Percentiles rank a stretch among this genome's conserved stretches.
phyloP scores from a whole-genome alignment of 2,329 filamentous ascomycete species.

The Neopestalotiopsis clavispora region DNA sequence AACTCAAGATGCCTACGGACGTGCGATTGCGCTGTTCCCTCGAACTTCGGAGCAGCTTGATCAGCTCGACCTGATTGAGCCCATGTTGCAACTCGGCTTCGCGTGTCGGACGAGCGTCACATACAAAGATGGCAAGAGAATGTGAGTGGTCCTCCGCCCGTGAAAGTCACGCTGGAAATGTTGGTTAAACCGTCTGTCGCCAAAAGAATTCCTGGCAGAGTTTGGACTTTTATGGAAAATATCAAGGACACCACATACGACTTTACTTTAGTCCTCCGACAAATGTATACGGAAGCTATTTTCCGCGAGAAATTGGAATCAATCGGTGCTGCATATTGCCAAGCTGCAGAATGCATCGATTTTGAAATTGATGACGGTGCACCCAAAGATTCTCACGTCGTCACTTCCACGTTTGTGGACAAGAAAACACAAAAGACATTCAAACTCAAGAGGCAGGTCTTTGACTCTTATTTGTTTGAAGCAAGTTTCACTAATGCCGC shows the following conservation, averaged over 20 bases:
- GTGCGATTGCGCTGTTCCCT: conserved; percentile 59
- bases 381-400: conserved; percentile 28
- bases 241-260: conserved; percentile 57
- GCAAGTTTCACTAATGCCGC: not conserved
- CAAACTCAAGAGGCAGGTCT: conserved; percentile 17
- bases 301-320: conserved; percentile 46
- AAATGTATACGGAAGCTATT: conserved; percentile 60
- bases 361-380: conserved; percentile 42
- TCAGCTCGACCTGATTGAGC: conserved; percentile 53
- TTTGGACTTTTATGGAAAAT: conserved; percentile 58
- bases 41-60: conserved; percentile 57
- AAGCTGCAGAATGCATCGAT: conserved; percentile 40
- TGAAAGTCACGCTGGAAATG: no score
- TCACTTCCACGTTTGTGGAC: conserved; percentile 29
- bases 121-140: conserved; percentile 52
- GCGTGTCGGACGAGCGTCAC: conserved; percentile 54
- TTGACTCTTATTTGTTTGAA: conserved; percentile 12
- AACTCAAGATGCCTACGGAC: conserved; percentile 52
- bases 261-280: conserved; percentile 57
- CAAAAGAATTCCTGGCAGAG: conserved; percentile 40
- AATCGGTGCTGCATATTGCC: conserved; percentile 34
- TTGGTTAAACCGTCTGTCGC: not conserved
- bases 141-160: conserved; percentile 21
- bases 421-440: conserved; percentile 20
- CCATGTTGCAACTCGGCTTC: conserved; percentile 56